Evolutionary conservation across 768 basidiomycete species (phyloP), one percentile per base, ranked within the genome.

Genomic region (Suillus variegatus): DNA sequence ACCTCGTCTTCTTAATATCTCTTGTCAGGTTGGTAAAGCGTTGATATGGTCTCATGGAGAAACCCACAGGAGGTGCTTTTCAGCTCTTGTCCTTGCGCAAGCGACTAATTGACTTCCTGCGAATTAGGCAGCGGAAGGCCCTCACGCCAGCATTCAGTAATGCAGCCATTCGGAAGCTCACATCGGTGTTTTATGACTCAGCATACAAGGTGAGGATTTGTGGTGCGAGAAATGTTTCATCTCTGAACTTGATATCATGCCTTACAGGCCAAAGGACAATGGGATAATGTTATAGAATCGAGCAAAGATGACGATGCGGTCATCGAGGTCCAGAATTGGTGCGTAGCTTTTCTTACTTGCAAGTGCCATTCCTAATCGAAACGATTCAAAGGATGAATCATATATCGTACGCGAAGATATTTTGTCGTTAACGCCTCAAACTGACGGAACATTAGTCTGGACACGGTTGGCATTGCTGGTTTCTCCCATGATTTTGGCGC

Each of bases 101-200:
- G 25, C 14, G 4, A 52, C 16, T 52, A 7, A 52, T 18, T 8
- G 3, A 52, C 25, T 28, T 28, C 25, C 7, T 28, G 14, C 1
- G 16, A 47, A 13, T 20, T 28, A 74, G 81, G 60, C 80, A 79
- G 55, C 70, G 82, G 22, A 81, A 79, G 62, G 71, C 77, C 0
- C 66, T 82, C 41, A 74, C 79, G 0, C 80, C 81, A 4, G 81
- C 77, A 2, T 83, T 83, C 70, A 80, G 76, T 65, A 81, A 77
- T 46, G 69, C 77, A 8, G 80, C 81, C 0, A 76, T 82, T 62
- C 77, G 80, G 1, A 69, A 72, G 41, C 62, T 81, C 3, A 76
- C 78, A 0, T 44, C 74, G 0, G 74, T 82, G 0, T 82, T 81
- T 61, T 83, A 75, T 49, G 78, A 81, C 58, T 81, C 79, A 0